Conservation (phyloP, 1,139 yeast species). For the Pichia sp. region DNA sequence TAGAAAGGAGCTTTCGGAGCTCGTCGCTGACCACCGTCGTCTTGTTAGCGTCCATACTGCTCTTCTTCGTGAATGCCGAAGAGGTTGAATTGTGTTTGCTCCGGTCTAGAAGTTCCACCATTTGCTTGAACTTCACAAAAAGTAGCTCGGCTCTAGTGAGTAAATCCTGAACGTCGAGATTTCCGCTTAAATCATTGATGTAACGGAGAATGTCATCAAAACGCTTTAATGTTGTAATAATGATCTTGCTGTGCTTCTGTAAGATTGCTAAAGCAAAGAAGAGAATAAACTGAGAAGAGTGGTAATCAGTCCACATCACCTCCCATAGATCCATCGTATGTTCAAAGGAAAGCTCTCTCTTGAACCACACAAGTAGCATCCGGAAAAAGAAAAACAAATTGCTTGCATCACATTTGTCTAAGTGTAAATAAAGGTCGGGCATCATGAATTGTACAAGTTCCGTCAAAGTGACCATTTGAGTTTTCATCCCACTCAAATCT, state of each 20-base stretch:
- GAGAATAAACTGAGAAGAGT: slow-evolving; percentile 79
- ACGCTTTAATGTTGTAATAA: slow-evolving; percentile 61
- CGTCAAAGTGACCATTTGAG: slow-evolving; percentile 76
- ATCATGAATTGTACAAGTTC: slow-evolving; percentile 83
- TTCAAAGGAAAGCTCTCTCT: slow-evolving; percentile 81
- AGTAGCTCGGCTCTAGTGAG: slow-evolving; percentile 75
- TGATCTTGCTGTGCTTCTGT: slow-evolving; percentile 77
- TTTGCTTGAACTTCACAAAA: slow-evolving; percentile 70
- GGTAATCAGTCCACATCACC: slow-evolving; percentile 79
- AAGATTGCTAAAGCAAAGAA: slow-evolving; percentile 83
- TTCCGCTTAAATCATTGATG: slow-evolving; percentile 80
- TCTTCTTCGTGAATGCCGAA: not conserved
- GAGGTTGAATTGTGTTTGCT: not conserved
- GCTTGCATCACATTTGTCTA: slow-evolving; percentile 80
- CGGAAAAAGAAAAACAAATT: slow-evolving; percentile 91
- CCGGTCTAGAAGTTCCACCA: slow-evolving; percentile 70
- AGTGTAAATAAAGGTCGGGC: slow-evolving; percentile 75
- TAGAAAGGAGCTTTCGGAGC: slow-evolving; percentile 52
- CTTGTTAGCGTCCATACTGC: not conserved
- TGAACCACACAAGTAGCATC: slow-evolving; percentile 92
- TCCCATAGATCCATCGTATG: slow-evolving; percentile 86
- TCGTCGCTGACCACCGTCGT: slow-evolving; percentile 38
- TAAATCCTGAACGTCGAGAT: slow-evolving; percentile 62
- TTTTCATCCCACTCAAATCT: slow-evolving; percentile 89
- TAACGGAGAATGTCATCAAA: slow-evolving; percentile 92